phyloP scores from a whole-genome alignment of 1,284 basidiomycete genomes.

The Meripilus lineatus region DNA sequence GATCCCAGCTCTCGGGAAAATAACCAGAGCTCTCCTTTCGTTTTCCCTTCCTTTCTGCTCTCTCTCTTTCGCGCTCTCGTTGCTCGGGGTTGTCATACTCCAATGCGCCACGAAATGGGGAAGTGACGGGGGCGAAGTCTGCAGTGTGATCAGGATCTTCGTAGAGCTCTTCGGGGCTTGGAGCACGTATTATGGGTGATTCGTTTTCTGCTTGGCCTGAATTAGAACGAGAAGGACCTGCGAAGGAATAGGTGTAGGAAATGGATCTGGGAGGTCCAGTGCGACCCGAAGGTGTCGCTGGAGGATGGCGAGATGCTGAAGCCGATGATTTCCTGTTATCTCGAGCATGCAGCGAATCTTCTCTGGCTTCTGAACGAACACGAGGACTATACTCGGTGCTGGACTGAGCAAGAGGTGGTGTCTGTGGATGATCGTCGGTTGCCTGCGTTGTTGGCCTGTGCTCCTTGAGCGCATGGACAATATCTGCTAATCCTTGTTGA shows the following conservation, averaged over 20 bases:
- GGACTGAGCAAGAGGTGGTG: constrained; percentile 3
- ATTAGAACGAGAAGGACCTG: constrained; percentile 29
- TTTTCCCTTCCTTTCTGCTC: constrained; percentile 51
- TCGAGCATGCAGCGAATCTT: not conserved
- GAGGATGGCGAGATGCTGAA: constrained; percentile 4
- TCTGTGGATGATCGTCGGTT: constrained; percentile 6
- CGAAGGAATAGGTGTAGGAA: constrained; percentile 56
- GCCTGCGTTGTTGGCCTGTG: constrained; percentile 1
- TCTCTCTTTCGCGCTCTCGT: constrained; percentile 36
- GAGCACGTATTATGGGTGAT: constrained; percentile 20
- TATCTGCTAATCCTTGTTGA: constrained; percentile 1
- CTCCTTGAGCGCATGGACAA: constrained; percentile 4
- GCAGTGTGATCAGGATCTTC: constrained; percentile 28
- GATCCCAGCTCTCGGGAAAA: constrained; percentile 45
- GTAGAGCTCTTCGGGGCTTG: constrained; percentile 10
- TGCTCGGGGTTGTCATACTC: constrained; percentile 38
- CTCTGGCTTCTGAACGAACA: not conserved
- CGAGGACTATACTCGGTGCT: constrained; percentile 2
- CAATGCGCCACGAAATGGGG: constrained; percentile 58
- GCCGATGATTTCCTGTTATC: constrained; percentile 2
- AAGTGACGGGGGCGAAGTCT: constrained; percentile 26
- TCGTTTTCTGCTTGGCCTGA: constrained; percentile 14
- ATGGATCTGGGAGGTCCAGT: constrained; percentile 73
- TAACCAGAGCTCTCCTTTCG: constrained; percentile 43
- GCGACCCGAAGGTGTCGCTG: constrained; percentile 52